Base-by-base conservation (phyloP, 2,329 filamentous ascomycete genomes). In the Sporothrix phasma region DNA sequence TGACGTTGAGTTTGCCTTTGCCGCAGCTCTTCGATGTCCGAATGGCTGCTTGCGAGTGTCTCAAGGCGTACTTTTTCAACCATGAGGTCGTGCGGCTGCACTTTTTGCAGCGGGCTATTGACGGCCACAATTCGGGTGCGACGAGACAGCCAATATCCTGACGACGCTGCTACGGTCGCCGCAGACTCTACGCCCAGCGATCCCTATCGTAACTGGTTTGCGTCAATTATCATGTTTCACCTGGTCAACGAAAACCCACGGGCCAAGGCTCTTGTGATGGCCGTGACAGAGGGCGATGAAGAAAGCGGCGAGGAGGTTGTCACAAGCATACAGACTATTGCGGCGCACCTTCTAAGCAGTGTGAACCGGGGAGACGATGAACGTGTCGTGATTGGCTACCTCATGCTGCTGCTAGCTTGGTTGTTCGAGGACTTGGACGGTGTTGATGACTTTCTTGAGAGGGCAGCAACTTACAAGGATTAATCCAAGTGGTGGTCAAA, bases 371-470 rank as follows among this genome's bases (percentile, higher is more conserved):
- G 83, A 15, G 87, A 92, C 58, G 91, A 97, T 71, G 84, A 90
- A 69, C 84, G 92, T 34, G 82, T 96, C 67, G 81, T 88, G 0
- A 84, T 96, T 47, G 93, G 89, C 5, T 96, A 96, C 72, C 76
- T 97, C 15, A 97, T 96, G 88, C 77, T 97, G 10, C 82, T 99
- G 3, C 86, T 89, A 39, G 87, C 88, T 26, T 96, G 93, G 90
- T 79, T 97, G 10, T 99, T 92, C 72, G 93, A 99, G 72, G 92
- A 96, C 69, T 85, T 91, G 7, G 88, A 92, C 69, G 92, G 88
- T 2, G 90, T 97, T 19, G 92, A 97, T 73, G 92, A 99, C 74
- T 92, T 99, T 67, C 80, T 99, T 1, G 87, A 5, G 94, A 99
- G 74, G 93, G 90, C 1, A 96, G 91, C 75, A 95, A 91, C 72